Conservation (phyloP, 2,329 filamentous ascomycete species). For the Diaporthe destruens region DNA sequence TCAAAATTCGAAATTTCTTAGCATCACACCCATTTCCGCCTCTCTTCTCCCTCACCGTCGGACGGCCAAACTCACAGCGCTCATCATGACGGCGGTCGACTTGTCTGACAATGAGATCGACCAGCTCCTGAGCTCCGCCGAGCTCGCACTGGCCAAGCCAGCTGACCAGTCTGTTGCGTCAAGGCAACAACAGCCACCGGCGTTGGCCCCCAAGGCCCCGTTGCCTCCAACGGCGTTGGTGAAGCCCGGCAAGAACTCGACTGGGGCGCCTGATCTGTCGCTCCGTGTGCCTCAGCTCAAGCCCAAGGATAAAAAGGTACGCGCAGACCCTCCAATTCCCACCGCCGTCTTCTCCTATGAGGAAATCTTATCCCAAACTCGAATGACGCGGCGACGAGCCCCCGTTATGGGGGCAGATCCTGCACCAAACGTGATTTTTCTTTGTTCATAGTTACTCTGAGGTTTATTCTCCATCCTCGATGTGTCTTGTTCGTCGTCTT, state of each 20-base stretch:
- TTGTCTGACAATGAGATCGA: conserved; percentile 39
- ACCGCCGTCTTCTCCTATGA: conserved; percentile 66
- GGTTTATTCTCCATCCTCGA: conserved; percentile 56
- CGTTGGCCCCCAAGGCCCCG: conserved; percentile 33
- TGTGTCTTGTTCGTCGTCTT: conserved; percentile 49
- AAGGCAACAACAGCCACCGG: conserved; percentile 10
- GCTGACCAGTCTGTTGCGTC: conserved; percentile 5
- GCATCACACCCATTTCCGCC: background rate
- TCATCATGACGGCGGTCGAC: conserved; percentile 33
- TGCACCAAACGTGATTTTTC: conserved; percentile 70
- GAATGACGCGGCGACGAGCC: conserved; percentile 79
- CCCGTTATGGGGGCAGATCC: conserved; percentile 85
- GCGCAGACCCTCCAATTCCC: conserved; percentile 26
- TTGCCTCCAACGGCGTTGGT: conserved; percentile 39
- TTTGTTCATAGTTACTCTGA: conserved; percentile 82
- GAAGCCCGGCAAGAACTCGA: conserved; percentile 27
- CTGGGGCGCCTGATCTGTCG: conserved; percentile 46
- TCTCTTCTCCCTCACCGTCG: conserved; percentile 22
- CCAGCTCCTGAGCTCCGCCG: conserved; percentile 36
- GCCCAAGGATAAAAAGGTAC: conserved; percentile 51
- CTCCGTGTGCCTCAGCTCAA: conserved; percentile 48
- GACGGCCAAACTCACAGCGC: conserved; percentile 33
- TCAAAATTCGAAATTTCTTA: conserved; percentile 32
- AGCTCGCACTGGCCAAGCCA: conserved; percentile 33
- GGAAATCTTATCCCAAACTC: conserved; percentile 79